These are phyloP conservation scores for Xylaria sp. DNA, from an alignment of 2,329 filamentous ascomycete genomes.

Conservation along the genomic window DNA sequence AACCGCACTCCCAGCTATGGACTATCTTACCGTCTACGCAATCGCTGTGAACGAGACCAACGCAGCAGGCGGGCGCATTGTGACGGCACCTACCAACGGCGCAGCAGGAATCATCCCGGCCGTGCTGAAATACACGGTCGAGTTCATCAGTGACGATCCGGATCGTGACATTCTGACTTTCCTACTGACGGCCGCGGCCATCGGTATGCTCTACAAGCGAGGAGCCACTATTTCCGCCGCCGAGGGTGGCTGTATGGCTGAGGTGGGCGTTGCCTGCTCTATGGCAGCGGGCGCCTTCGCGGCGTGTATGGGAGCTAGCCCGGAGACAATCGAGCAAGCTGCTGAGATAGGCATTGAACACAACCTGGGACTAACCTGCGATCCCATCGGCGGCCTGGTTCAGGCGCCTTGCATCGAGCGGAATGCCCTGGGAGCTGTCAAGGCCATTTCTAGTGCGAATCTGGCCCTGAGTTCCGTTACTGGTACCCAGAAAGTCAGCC, in stretches of 20 bases:
- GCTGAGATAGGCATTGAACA: constrained; percentile 65
- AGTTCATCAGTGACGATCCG: constrained; percentile 62
- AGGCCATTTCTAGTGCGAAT: constrained; percentile 63
- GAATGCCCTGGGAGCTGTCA: constrained; percentile 62
- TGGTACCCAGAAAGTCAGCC: constrained; percentile 60
- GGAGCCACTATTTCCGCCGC: constrained; percentile 64
- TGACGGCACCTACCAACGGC: constrained; percentile 63
- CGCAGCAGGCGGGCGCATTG: constrained; percentile 61
- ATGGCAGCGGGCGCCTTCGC: constrained; percentile 64
- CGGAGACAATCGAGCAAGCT: constrained; percentile 62
- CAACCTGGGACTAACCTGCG: constrained; percentile 62
- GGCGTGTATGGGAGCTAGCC: constrained; percentile 63
- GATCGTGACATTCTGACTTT: constrained; percentile 63
- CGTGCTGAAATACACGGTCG: constrained; percentile 62
- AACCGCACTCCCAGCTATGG: constrained; percentile 62
- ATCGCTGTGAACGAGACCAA: constrained; percentile 66
- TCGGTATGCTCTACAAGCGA: constrained; percentile 65
- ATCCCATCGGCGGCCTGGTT: constrained; percentile 62
- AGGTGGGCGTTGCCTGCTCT: constrained; percentile 63
- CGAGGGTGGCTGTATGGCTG: constrained; percentile 65
- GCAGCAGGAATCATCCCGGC: constrained; percentile 63
- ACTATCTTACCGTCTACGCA: constrained; percentile 62
- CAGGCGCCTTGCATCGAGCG: constrained; percentile 64
- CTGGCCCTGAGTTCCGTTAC: constrained; percentile 58
- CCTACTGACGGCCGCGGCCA: constrained; percentile 60